A percentile compares a stretch with the other conserved stretches of the same genome.
Evolutionary conservation across 768 basidiomycete species (phyloP).

Genomic region (Tricholoma sp.): DNA sequence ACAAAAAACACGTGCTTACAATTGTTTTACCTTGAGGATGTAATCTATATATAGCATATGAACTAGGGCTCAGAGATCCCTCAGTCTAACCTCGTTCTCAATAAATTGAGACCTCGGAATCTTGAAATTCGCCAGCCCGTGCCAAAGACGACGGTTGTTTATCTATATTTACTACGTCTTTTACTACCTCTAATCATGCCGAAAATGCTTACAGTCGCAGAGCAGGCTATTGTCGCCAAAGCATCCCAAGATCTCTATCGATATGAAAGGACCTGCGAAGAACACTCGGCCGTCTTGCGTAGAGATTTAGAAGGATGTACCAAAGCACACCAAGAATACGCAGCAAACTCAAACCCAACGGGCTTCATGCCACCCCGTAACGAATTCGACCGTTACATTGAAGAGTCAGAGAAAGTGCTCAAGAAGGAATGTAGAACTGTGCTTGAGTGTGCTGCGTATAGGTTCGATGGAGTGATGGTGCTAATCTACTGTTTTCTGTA

Average conservation of each 20-base stretch:
- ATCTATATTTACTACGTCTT: too few species aligned
- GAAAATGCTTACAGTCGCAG: conserved; percentile 1
- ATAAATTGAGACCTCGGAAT: too few species aligned
- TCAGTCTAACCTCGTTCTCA: too few species aligned
- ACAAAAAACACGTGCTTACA: too few species aligned
- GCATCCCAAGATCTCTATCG: conserved; percentile 1
- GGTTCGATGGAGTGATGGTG: background rate
- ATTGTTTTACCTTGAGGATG: too few species aligned
- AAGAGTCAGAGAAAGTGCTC: background rate
- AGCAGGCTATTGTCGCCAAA: background rate
- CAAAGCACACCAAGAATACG: background rate
- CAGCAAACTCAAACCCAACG: background rate
- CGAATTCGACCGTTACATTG: background rate
- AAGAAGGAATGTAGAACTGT: background rate
- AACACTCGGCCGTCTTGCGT: conserved; percentile 1
- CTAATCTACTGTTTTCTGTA: background rate
- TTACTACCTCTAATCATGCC: too few species aligned
- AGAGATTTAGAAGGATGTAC: background rate
- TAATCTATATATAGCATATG: too few species aligned
- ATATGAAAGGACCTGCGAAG: background rate
- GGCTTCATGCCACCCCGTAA: background rate
- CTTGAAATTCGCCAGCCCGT: too few species aligned
- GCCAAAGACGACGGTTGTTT: too few species aligned
- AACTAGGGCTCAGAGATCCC: too few species aligned
- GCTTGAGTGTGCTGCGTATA: background rate